Percentiles rank a stretch among this genome's conserved stretches.
Conservation (phyloP, 306 rosid genomes). For the Glycine soja region DNA sequence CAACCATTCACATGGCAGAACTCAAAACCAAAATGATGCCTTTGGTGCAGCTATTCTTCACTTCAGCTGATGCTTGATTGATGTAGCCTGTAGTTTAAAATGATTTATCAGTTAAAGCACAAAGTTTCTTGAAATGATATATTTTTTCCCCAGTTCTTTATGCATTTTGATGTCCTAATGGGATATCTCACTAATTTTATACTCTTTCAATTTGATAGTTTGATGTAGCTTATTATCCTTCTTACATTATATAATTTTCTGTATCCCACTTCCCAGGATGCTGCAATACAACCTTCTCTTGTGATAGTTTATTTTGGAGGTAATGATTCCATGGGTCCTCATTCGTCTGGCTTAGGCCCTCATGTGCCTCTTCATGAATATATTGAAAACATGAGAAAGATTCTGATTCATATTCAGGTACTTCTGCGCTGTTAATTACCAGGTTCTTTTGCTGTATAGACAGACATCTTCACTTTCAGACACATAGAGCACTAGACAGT, state of each 20-base stretch:
- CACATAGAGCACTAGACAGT: background rate
- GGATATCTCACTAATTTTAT: background rate
- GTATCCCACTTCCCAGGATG: constrained; percentile 59
- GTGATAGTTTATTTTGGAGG: constrained; percentile 94
- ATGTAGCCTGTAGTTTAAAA: constrained; percentile 29
- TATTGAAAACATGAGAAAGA: constrained; percentile 76
- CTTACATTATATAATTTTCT: constrained; percentile 22
- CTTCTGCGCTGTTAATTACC: constrained; percentile 28
- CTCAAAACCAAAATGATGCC: constrained; percentile 18
- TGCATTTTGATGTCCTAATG: background rate
- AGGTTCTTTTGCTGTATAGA: constrained; percentile 32
- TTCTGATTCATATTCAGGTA: constrained; percentile 83
- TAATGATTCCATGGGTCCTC: constrained; percentile 95
- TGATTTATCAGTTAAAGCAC: constrained; percentile 21
- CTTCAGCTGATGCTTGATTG: background rate
- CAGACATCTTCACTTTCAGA: constrained; percentile 19
- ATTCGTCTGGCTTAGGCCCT: constrained; percentile 88
- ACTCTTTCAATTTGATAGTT: background rate
- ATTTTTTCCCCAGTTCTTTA: constrained; percentile 1
- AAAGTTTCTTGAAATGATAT: constrained; percentile 18
- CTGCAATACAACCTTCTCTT: constrained; percentile 79
- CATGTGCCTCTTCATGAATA: constrained; percentile 92
- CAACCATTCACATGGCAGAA: background rate
- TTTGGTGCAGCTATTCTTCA: constrained; percentile 28
- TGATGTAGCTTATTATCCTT: background rate